Evolutionary conservation across 1,139 yeast genomes (phyloP), one percentile per base, ranked within the genome.

Genomic region (Hyphopichia burtonii): DNA sequence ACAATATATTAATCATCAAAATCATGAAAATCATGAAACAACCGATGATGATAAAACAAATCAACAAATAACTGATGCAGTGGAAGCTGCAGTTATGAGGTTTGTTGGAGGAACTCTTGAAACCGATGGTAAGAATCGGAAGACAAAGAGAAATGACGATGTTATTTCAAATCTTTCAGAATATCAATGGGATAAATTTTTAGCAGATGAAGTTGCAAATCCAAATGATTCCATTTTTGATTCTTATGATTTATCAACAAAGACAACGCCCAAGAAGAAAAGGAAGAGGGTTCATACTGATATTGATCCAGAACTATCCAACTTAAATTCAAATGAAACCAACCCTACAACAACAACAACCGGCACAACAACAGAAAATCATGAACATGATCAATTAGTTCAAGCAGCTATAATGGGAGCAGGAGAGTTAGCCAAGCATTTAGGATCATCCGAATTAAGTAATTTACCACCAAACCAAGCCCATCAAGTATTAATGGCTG

Each of bases 21-120:
- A 35, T 25, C 43, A 38, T 17, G 38, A 44, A 32, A 35, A 38
- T 37, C 37, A 31, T 25, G 40, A 39, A 14, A 31, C 17, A 16
- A 20, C 33, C 14, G 37, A 37, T 23, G 52, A 39, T 17, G 60
- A 53, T 17, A 60, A 58, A 16, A 58, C 58, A 18, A 65, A 66
- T 47, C 74, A 71, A 41, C 76, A 70, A 52, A 58, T 71, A 25
- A 71, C 70, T 43, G 80, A 75, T 50, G 80, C 82, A 3, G 86
- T 80, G 6, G 86, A 80, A 52, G 90, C 86, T n/a, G 91, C 89
- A 0, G 88, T 84, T 30, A 72, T 84, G 80, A 74, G 79, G 44
- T 78, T 78, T 50, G 91, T 84, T 9, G 86, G 86, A 14, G 83
- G 82, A 5, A 74, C 81, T 1, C 61, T 80, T 38, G 78, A 73